Conservation (phyloP, 2,329 filamentous ascomycete genomes). For the Monosporascus sp. region DNA sequence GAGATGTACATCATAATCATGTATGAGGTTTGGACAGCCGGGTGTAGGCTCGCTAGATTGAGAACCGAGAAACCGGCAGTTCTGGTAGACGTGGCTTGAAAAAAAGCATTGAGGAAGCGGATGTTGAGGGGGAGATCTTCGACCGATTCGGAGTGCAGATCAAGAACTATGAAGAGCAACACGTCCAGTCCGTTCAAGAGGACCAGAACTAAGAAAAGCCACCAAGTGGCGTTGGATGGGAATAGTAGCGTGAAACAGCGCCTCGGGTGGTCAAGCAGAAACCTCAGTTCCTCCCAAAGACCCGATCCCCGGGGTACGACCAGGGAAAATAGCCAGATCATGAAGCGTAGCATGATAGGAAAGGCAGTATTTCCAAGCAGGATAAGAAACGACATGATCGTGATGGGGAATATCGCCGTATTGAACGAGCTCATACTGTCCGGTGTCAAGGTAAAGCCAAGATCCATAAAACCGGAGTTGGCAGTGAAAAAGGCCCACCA, state of each 20-base stretch:
- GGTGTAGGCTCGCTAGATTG: slow-evolving; percentile 72
- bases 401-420: slow-evolving; percentile 65
- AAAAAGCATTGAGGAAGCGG: slow-evolving; percentile 78
- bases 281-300: slow-evolving; percentile 83
- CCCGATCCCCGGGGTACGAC: slow-evolving; percentile 60
- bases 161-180: slow-evolving; percentile 86
- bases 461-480: slow-evolving; percentile 85
- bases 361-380: slow-evolving; percentile 95
- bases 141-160: slow-evolving; percentile 70
- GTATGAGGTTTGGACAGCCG: slow-evolving; percentile 89
- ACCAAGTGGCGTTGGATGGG: slow-evolving; percentile 87
- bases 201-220: slow-evolving; percentile 83
- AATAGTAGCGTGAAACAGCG: slow-evolving; percentile 95
- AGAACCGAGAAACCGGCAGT: slow-evolving; percentile 87
- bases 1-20: slow-evolving; percentile 99
- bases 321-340: slow-evolving; percentile 78
- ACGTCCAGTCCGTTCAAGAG: slow-evolving; percentile 79
- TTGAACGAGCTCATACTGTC: slow-evolving; percentile 94
- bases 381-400: slow-evolving; percentile 79
- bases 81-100: slow-evolving; percentile 83
- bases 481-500: slow-evolving; percentile 96
- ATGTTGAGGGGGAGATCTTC: slow-evolving; percentile 64
- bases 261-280: slow-evolving; percentile 88
- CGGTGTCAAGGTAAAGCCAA: slow-evolving; percentile 88
- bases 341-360: slow-evolving; percentile 86